Conservation (phyloP, 1,284 basidiomycete genomes). For the Schizophyllum amplum region DNA sequence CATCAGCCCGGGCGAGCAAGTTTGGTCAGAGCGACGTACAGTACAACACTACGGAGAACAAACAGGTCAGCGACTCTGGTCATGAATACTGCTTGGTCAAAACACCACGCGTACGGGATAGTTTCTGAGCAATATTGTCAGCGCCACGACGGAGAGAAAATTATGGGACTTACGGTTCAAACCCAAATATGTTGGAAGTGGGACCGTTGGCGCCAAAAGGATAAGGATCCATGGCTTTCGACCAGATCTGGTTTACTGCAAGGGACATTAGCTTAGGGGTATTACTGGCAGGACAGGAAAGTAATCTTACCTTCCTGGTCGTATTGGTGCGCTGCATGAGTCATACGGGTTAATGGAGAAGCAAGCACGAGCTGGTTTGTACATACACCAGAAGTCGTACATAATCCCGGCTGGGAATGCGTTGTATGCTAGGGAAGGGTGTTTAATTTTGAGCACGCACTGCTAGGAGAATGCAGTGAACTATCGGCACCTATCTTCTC, state of each 20-base stretch:
- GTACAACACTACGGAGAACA: slow-evolving; percentile 16
- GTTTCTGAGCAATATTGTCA: slow-evolving; percentile 27
- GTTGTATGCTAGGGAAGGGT: slow-evolving; percentile 26
- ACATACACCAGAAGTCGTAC: slow-evolving; percentile 28
- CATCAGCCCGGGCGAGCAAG: slow-evolving; percentile 29
- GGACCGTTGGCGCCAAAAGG: slow-evolving; percentile 29
- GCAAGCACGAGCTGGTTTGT: not conserved
- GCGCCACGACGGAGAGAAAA: not conserved
- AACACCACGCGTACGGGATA: slow-evolving; percentile 57
- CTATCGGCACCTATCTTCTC: slow-evolving; percentile 26
- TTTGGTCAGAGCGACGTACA: not conserved
- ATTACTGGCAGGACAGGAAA: not conserved
- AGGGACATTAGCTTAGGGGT: not conserved
- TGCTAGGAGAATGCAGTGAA: no score
- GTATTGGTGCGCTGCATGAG: slow-evolving; percentile 26
- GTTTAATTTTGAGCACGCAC: slow-evolving; percentile 3
- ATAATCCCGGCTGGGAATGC: slow-evolving; percentile 29
- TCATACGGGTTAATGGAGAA: not conserved
- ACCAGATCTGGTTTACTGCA: slow-evolving; percentile 32
- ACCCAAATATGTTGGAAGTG: slow-evolving; percentile 32
- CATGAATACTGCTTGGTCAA: slow-evolving; percentile 51
- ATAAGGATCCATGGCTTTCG: slow-evolving; percentile 25
- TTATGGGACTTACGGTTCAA: slow-evolving; percentile 25
- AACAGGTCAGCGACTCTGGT: no score
- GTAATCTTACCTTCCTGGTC: slow-evolving; percentile 26